Base-by-base conservation (phyloP, 331 rosid species). In the Quercus tomentella region DNA sequence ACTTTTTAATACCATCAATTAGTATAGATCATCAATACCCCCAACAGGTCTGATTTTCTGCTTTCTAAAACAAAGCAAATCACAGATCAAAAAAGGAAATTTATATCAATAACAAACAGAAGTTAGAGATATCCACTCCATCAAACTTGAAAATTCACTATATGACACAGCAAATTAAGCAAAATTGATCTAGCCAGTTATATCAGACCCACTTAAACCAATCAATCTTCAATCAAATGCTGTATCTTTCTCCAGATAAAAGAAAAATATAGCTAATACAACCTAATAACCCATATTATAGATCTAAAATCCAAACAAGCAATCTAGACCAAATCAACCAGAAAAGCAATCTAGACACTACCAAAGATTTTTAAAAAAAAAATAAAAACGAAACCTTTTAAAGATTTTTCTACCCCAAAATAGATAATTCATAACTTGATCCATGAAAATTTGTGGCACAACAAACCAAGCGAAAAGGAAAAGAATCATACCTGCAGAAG, bases 401-500 rank as follows among this genome's bases (percentile, higher is more conserved):
- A 55, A 49, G 62, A 63, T 58, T 71, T 25, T 41, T 15, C 49
- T 35, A 78, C 31, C 73, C 78, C 10, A 23, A 57, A 15, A 45
- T 63, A 67, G 35, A 70, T 18, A 57, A 30, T 21, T 49, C 16
- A 43, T 8, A 63, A 63, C 71, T n/a, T 56, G 77, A 72, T 76
- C 84, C 54, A 75, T 35, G 7, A 31, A 81, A 68, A 52, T 56
- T 16, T 7, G 18, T 31, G 20, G 4, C 9, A 61, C 0, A 70
- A 77, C 11, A 22, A 49, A 8, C 14, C 18, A 49, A 49, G 17
- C 41, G 43, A 49, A 49, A 49, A 0, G 0, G 49, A 49, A 57
- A 1, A 67, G n/a, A 3, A 41, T 14, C 18, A 52, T 86, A 95
- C 98, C 98, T 83, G 99, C 99, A 25, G 99, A 95, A 83, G 98